These are phyloP conservation scores for Geotrichum restrictum DNA, from an alignment of 1,139 yeast species.

Conservation along the genomic window DNA sequence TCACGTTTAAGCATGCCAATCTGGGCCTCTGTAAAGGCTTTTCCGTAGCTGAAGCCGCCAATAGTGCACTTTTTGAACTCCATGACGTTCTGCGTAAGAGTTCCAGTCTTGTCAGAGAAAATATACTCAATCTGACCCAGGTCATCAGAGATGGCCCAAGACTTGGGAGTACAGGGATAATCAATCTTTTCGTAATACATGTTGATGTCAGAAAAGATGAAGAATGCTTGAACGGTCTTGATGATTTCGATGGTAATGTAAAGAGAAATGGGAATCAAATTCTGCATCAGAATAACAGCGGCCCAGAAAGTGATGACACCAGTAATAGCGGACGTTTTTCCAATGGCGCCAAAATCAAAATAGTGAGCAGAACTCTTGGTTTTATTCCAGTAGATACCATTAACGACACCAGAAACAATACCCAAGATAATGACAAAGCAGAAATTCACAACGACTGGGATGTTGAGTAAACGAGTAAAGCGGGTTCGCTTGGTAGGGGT, in stretches of 20 bases:
- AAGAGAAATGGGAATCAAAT: constrained; percentile 89
- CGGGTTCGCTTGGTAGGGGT: constrained; percentile 87
- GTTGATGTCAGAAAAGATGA: constrained; percentile 80
- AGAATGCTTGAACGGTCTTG: constrained; percentile 89
- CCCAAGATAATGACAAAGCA: constrained; percentile 69
- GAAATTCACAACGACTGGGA: constrained; percentile 77
- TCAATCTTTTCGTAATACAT: constrained; percentile 84
- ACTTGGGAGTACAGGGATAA: constrained; percentile 92
- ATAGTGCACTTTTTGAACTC: constrained; percentile 92
- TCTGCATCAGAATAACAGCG: constrained; percentile 80
- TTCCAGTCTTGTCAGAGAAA: constrained; percentile 95
- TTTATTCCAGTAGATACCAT: constrained; percentile 62
- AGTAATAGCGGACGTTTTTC: constrained; percentile 64
- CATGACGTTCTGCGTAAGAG: constrained; percentile 94
- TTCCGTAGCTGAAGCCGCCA: constrained; percentile 81
- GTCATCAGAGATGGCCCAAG: constrained; percentile 97
- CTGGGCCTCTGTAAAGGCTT: constrained; percentile 93
- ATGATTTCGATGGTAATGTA: constrained; percentile 93
- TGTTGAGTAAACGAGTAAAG: constrained; percentile 77
- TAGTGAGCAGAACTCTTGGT: constrained; percentile 54
- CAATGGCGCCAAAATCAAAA: constrained; percentile 69
- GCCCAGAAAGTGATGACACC: constrained; percentile 88
- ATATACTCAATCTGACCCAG: constrained; percentile 94
- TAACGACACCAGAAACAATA: constrained; percentile 74
- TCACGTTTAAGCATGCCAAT: constrained; percentile 87